Evolutionary conservation across 1,139 yeast species (phyloP), one percentile per base, ranked within the genome.

Genomic region (Geotrichum fermentans): DNA sequence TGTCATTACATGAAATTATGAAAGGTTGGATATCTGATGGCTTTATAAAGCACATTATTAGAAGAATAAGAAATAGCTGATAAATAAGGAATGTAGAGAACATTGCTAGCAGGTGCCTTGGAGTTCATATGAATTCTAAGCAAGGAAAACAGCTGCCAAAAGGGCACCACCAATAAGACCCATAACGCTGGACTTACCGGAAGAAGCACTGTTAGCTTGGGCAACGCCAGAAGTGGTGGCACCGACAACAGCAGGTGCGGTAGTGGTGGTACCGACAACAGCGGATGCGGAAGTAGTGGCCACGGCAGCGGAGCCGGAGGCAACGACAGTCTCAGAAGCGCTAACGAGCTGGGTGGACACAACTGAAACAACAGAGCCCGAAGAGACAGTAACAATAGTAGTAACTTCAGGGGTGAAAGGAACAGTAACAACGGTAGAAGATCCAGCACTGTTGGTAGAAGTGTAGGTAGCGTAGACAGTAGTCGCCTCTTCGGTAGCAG

Each of bases 161-260:
- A 45, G 39, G 13, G 48, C 48, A 34, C 43, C 48, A 39, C 48
- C 48, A 24, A 45, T 40, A 29, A 45, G 29, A 32, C 43, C 43
- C 29, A 20, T 14, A 13, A 39, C 21, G 34, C 29, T 36, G 37
- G 29, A 39, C 16, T 16, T 7, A 29, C 7, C 33, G 24, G 48
- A 39, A 33, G 43, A 13, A 26, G 48, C 48, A 18, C 43, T 39
- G 43, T 45, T 45, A 22, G 33, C 40, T 22, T 45, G 48, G 20
- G 40, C 14, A 14, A 37, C 13, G 18, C 41, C 42, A 38, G 46
- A 28, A 26, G 40, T 8, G 14, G 46, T 41, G 32, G 35, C 35
- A 34, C 36, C 35, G 29, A 22, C 41, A 13, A 36, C 40, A 21
- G 8, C 28, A 24, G 28, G 6, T 6, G 28, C 8, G 28, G 10